These are phyloP conservation scores for Ampelocalamus luodianensis DNA, from an alignment of 176 grass and related monocot species.

Conservation along the genomic window DNA sequence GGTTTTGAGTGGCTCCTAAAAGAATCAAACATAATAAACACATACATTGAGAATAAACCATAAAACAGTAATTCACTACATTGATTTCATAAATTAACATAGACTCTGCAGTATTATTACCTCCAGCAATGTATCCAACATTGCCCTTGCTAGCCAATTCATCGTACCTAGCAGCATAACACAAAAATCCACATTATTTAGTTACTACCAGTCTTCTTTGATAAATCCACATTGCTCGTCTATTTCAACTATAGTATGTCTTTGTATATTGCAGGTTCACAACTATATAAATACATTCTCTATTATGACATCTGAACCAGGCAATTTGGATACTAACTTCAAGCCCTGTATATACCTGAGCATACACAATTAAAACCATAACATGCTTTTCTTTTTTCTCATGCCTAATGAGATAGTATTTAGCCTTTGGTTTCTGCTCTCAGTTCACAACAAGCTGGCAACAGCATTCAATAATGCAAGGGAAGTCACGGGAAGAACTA, in stretches of 20 bases:
- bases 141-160: slow-evolving; percentile 63
- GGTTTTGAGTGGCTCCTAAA: no score
- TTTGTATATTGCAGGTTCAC: background rate
- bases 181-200: background rate
- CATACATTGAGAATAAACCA: no score
- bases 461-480: background rate
- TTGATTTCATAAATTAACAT: no score
- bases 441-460: background rate
- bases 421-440: background rate
- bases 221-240: background rate
- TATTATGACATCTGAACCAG: background rate
- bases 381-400: background rate
- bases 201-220: background rate
- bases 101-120: slow-evolving; percentile 29
- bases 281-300: background rate
- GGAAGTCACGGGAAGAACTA: background rate
- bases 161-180: slow-evolving; percentile 58
- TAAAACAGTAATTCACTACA: no score
- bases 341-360: background rate
- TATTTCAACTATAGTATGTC: background rate
- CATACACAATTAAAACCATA: background rate
- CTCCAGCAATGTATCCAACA: slow-evolving; percentile 82
- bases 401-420: background rate
- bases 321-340: background rate
- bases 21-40: no score